Percentiles rank a stretch among this genome's conserved stretches.
Evolutionary conservation across 345 rosid species (phyloP).

Genomic region (Melaleuca quinquenervia): DNA sequence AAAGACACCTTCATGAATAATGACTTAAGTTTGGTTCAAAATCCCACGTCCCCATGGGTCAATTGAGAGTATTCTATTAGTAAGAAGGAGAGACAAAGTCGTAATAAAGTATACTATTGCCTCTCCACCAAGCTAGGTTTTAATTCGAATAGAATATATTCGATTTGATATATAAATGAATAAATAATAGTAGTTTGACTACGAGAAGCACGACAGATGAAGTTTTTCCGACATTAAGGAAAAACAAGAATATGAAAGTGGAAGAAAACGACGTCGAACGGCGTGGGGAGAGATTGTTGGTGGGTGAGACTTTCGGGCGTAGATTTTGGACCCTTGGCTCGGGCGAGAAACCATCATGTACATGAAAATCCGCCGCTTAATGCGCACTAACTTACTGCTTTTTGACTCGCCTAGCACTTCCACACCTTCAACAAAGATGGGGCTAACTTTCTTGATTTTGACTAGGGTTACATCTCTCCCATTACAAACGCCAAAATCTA

Average conservation of each 20-base stretch:
- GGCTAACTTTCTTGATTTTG: neutral
- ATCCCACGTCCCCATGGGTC: neutral
- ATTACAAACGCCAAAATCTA: neutral
- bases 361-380: neutral
- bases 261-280: neutral
- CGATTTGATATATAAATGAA: neutral
- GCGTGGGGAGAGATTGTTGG: neutral
- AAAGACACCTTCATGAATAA: neutral
- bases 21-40: neutral
- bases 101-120: neutral
- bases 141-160: neutral
- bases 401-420: neutral
- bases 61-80: neutral
- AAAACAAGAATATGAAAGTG: neutral
- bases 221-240: neutral
- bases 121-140: neutral
- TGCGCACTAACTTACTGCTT: neutral
- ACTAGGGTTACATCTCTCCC: neutral
- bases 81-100: neutral
- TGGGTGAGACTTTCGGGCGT: neutral
- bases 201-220: neutral
- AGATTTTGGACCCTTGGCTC: neutral
- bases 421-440: neutral
- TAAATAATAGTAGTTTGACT: neutral
- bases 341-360: neutral